Evolutionary conservation across 2,329 filamentous ascomycete genomes (phyloP).

Genomic region (Neoarthrinium moseri): DNA sequence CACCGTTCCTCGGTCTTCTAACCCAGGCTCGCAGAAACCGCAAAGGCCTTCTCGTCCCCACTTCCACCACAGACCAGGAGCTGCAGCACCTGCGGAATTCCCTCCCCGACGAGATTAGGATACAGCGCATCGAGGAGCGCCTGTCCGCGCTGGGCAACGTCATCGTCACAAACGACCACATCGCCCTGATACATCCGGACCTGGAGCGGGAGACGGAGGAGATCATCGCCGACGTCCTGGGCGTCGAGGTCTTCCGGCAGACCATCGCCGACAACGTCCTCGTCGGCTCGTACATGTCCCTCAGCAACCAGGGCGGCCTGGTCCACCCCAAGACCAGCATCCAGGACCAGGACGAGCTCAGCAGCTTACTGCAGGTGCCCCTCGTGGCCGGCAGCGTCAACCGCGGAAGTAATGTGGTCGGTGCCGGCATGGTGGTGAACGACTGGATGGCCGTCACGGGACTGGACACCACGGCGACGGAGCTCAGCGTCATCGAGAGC

Average conservation of each 20-base stretch:
- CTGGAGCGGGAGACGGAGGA: constrained; percentile 97
- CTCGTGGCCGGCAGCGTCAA: constrained; percentile 94
- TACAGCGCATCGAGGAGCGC: constrained; percentile 96
- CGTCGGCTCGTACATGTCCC: constrained; percentile 92
- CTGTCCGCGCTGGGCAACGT: constrained; percentile 95
- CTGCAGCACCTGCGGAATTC: constrained; percentile 95
- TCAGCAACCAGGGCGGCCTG: constrained; percentile 93
- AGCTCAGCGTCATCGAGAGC: constrained; percentile 92
- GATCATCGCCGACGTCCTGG: constrained; percentile 92
- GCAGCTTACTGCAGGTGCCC: constrained; percentile 88
- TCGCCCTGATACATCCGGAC: constrained; percentile 93
- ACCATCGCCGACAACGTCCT: constrained; percentile 97
- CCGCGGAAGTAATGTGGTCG: constrained; percentile 90
- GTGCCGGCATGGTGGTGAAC: constrained; percentile 94
- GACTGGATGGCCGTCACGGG: constrained; percentile 97
- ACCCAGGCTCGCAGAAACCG: constrained; percentile 64
- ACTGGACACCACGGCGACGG: constrained; percentile 93
- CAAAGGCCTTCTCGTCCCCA: constrained; percentile 94
- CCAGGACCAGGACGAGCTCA: constrained; percentile 97
- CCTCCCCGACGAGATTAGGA: constrained; percentile 86
- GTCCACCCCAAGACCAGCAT: constrained; percentile 97
- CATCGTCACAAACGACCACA: constrained; percentile 94
- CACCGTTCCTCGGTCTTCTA: background rate
- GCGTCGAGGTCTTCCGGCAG: constrained; percentile 88
- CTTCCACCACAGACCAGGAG: constrained; percentile 95